Conservation (phyloP, 225 moss, liverwort and hornwort genomes). For the Thuidium tamariscinum region DNA sequence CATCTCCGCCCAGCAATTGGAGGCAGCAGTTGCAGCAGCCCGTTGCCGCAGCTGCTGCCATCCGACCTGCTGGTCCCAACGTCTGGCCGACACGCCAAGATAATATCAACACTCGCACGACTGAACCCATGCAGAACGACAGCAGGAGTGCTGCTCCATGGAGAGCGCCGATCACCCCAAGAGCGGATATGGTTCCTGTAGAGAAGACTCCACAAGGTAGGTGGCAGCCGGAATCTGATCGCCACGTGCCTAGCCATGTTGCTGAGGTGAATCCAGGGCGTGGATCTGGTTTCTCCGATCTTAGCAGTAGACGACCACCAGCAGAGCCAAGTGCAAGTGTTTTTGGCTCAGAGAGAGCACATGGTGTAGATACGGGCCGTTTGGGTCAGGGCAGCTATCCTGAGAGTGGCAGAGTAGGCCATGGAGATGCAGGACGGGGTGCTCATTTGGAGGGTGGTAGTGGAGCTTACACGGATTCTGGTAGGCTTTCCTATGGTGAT, state of each 20-base stretch:
- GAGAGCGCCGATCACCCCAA: slow-evolving; percentile 37
- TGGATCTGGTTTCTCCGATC: slow-evolving; percentile 29
- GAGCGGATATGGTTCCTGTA: slow-evolving; percentile 35
- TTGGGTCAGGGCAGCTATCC: slow-evolving; percentile 22
- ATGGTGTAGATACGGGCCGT: slow-evolving; percentile 18
- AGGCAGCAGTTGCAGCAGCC: slow-evolving; percentile 58
- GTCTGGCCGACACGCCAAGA: slow-evolving; percentile 93
- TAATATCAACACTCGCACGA: slow-evolving; percentile 12
- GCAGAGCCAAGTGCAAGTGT: slow-evolving; percentile 15
- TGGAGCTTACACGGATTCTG: slow-evolving; percentile 23
- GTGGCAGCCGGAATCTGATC: slow-evolving; percentile 63
- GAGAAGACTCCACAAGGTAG: slow-evolving; percentile 68
- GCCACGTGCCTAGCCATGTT: slow-evolving; percentile 18
- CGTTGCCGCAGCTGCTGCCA: slow-evolving; percentile 7
- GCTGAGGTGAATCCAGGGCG: slow-evolving; percentile 23
- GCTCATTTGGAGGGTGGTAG: slow-evolving; percentile 23
- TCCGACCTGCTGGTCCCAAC: slow-evolving; percentile 43
- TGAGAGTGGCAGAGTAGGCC: slow-evolving; percentile 29
- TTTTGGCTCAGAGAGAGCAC: slow-evolving; percentile 16
- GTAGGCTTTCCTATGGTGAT: slow-evolving; percentile 24
- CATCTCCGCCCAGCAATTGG: slow-evolving; percentile 86
- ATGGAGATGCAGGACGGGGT: slow-evolving; percentile 23
- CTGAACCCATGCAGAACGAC: slow-evolving; percentile 32
- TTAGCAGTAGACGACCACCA: slow-evolving; percentile 24
- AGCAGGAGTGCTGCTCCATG: slow-evolving; percentile 40